Percentiles rank a stretch among this genome's conserved stretches.
phyloP scores from a whole-genome alignment of 305 asterid species.

The Plantago coronopus region DNA sequence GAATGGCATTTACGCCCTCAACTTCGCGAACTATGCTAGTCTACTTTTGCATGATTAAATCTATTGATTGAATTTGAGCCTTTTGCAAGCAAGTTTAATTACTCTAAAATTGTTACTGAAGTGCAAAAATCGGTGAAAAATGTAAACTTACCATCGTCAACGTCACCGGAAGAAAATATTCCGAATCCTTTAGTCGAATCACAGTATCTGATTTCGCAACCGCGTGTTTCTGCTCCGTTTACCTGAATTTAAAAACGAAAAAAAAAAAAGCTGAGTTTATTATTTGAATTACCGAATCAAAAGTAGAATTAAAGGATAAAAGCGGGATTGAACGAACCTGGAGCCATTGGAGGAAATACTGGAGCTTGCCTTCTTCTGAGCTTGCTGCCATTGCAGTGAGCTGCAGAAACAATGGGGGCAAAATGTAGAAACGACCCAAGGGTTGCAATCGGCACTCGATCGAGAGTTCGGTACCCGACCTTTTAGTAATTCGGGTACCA shows the following conservation, averaged over 20 bases:
- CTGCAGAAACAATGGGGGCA: background rate
- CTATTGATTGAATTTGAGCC: no score
- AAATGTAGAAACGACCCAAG: no score
- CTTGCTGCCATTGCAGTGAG: constrained; percentile 51
- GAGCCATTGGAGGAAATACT: constrained; percentile 77
- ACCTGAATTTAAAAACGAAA: constrained; percentile 41
- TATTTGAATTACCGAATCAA: background rate
- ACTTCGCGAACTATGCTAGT: no score
- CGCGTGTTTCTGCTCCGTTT: constrained; percentile 69
- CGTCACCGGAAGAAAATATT: constrained; percentile 51
- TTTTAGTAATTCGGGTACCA: no score
- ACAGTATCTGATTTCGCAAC: constrained; percentile 73
- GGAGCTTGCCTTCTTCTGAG: constrained; percentile 61
- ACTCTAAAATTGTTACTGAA: background rate
- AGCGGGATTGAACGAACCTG: constrained; percentile 30
- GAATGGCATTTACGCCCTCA: no score
- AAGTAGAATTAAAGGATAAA: background rate
- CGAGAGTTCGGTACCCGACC: no score
- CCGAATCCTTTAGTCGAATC: constrained; percentile 73
- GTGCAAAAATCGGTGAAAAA: background rate
- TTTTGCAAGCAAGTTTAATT: background rate
- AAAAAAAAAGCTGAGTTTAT: background rate
- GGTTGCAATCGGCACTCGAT: no score
- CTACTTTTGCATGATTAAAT: no score
- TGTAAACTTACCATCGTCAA: constrained; percentile 49